Conservation (phyloP, 2,329 filamentous ascomycete genomes). For the Aspergillus fumigatus region DNA sequence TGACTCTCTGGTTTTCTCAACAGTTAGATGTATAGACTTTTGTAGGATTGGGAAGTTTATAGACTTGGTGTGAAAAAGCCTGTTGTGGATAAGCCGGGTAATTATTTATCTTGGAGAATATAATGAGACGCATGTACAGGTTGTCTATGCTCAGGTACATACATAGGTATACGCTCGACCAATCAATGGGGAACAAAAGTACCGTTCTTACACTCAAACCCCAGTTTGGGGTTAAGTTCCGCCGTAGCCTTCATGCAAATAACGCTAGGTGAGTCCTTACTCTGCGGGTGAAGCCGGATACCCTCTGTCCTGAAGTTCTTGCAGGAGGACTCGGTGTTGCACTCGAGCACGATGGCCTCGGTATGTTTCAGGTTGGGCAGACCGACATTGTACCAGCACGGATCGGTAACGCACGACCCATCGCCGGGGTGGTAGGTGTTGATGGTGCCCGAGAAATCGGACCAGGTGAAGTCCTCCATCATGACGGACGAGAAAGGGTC, state of each 20-base stretch:
- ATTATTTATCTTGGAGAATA: neutral
- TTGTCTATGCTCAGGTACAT: neutral
- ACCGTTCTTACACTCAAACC: slow-evolving; percentile 33
- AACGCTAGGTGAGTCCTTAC: slow-evolving; percentile 21
- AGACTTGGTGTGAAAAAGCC: neutral
- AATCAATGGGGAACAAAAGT: slow-evolving; percentile 20
- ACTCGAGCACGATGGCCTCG: slow-evolving; percentile 41
- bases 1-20: too few relatives aligned
- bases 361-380: slow-evolving; percentile 37
- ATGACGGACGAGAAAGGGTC: slow-evolving; percentile 38
- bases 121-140: neutral
- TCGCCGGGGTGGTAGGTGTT: slow-evolving; percentile 42
- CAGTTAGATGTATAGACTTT: neutral
- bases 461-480: slow-evolving; percentile 43
- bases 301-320: slow-evolving; percentile 30
- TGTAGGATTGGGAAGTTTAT: neutral
- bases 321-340: slow-evolving; percentile 39
- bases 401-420: slow-evolving; percentile 40
- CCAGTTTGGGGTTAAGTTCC: slow-evolving; percentile 30
- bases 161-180: neutral
- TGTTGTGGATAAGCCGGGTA: neutral
- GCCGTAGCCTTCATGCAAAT: slow-evolving; percentile 35
- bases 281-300: slow-evolving; percentile 32
- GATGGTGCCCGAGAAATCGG: slow-evolving; percentile 39
- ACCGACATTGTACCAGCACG: slow-evolving; percentile 43